phyloP scores from a whole-genome alignment of 129 eudicot species.

The Oenanthe sinensis region DNA sequence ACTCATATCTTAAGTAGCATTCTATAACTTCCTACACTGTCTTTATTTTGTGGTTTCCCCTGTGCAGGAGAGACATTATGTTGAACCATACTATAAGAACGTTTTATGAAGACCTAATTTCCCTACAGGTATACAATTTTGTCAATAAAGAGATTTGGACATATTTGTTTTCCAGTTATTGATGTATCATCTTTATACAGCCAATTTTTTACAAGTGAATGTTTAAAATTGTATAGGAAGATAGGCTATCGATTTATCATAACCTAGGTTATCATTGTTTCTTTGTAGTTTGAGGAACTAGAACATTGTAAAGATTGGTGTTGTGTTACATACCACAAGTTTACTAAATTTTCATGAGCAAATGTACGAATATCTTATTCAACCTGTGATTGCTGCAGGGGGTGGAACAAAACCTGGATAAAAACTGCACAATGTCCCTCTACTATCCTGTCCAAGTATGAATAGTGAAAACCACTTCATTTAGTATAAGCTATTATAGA shows the following conservation, averaged over 20 bases:
- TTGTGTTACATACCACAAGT: background rate
- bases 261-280: background rate
- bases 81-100: constrained; percentile 50
- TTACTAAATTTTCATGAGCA: background rate
- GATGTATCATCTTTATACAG: background rate
- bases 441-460: constrained; percentile 56
- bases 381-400: constrained; percentile 35
- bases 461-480: constrained; percentile 7
- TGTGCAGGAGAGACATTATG: constrained; percentile 73
- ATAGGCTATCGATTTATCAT: background rate
- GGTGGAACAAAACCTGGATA: constrained; percentile 58
- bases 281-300: background rate
- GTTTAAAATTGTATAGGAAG: background rate
- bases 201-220: background rate
- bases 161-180: background rate
- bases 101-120: constrained; percentile 45
- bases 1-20: background rate
- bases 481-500: background rate
- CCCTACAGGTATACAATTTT: constrained; percentile 48
- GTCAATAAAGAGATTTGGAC: background rate
- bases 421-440: constrained; percentile 51
- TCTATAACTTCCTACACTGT: background rate
- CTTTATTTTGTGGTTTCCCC: background rate
- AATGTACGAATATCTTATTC: background rate
- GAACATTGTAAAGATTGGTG: background rate